Conservation (phyloP, 2,329 filamentous ascomycete species). For the Phyllosticta citrichinensis region DNA sequence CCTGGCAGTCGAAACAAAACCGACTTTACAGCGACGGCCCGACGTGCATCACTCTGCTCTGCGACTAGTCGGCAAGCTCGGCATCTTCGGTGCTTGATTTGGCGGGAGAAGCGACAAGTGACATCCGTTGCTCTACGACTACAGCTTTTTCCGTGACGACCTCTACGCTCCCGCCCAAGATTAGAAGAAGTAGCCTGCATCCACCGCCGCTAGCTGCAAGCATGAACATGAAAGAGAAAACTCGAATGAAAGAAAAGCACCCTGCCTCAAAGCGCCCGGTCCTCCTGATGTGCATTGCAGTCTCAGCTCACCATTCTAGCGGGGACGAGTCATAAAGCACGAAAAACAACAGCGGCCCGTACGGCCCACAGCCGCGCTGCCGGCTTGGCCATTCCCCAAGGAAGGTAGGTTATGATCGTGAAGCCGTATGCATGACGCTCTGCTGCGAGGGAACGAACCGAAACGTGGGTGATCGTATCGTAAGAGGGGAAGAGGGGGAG, state of each 20-base stretch:
- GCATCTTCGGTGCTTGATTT: not conserved
- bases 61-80: not conserved
- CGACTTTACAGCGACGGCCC: not conserved
- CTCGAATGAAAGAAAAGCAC: conserved; percentile 7
- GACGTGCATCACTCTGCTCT: not conserved
- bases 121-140: conserved; percentile 9
- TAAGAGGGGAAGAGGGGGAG: conserved; percentile 1
- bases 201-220: conserved; percentile 9
- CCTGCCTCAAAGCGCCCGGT: conserved; percentile 11
- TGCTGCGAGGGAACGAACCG: conserved; percentile 7
- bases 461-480: conserved; percentile 5
- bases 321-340: conserved; percentile 9
- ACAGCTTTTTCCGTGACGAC: conserved; percentile 9
- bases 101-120: not conserved
- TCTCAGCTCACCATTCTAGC: conserved; percentile 10
- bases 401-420: conserved; percentile 10
- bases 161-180: conserved; percentile 9
- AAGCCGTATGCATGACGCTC: conserved; percentile 6
- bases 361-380: conserved; percentile 6
- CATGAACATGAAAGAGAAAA: conserved; percentile 9
- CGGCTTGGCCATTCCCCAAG: conserved; percentile 1
- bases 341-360: conserved; percentile 9
- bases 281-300: conserved; percentile 11
- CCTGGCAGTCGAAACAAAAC: not conserved
- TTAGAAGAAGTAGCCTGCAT: conserved; percentile 10